Conservation (phyloP, 306 rosid species). For the Pterocarpus macrocarpus region DNA sequence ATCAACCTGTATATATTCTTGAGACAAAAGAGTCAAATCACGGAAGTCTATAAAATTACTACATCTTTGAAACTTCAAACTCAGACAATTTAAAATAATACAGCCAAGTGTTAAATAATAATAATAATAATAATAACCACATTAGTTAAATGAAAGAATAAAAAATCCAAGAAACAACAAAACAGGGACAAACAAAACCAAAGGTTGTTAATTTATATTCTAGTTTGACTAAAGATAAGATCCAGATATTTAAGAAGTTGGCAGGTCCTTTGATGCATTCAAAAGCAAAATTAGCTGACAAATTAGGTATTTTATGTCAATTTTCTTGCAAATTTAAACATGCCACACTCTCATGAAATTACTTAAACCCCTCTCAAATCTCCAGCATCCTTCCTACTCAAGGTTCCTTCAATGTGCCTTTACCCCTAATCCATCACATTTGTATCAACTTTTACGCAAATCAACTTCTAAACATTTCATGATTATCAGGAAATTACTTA, state of each 20-base stretch:
- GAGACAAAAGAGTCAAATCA: conserved; percentile 37
- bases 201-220: conserved; percentile 37
- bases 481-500: too few species aligned
- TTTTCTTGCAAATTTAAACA: conserved; percentile 1
- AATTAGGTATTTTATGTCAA: neutral
- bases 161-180: neutral
- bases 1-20: conserved; percentile 5
- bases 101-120: conserved; percentile 6
- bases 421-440: too few species aligned
- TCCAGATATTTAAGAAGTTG: neutral
- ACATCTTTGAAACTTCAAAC: conserved; percentile 32
- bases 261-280: conserved; percentile 7
- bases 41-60: conserved; percentile 27
- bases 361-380: too few species aligned
- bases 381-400: too few species aligned
- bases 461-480: too few species aligned
- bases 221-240: neutral
- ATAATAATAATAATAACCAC: neutral
- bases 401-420: too few species aligned
- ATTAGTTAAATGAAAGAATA: conserved; percentile 12
- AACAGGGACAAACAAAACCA: conserved; percentile 11
- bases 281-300: conserved; percentile 26
- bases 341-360: too few species aligned
- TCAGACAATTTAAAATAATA: conserved; percentile 32
- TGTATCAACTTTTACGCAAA: too few species aligned